These are phyloP conservation scores for Madurella fahalii DNA, from an alignment of 2,329 filamentous ascomycete species.

Conservation along the genomic window DNA sequence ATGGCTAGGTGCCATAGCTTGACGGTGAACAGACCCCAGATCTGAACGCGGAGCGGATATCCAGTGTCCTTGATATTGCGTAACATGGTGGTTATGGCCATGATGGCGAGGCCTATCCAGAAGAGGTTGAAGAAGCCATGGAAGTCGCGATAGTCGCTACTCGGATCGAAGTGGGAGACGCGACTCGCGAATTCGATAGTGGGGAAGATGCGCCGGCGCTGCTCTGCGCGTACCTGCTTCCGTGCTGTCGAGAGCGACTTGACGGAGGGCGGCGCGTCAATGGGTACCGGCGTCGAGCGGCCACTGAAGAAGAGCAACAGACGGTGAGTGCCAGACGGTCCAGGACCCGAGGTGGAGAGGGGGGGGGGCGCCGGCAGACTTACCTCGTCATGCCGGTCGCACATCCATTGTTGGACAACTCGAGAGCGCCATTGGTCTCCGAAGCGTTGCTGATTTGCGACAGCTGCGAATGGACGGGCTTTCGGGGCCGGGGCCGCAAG, in stretches of 20 bases:
- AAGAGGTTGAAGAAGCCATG: slow-evolving; percentile 97
- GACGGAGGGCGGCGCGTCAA: slow-evolving; percentile 88
- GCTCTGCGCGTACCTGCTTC: slow-evolving; percentile 76
- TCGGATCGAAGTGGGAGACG: slow-evolving; percentile 91
- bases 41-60: slow-evolving; percentile 75
- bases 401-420: slow-evolving; percentile 33
- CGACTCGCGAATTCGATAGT: slow-evolving; percentile 87
- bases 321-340: not conserved
- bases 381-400: slow-evolving; percentile 46
- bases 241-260: slow-evolving; percentile 81
- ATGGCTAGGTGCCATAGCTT: slow-evolving; percentile 85
- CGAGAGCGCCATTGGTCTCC: slow-evolving; percentile 35
- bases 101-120: slow-evolving; percentile 94
- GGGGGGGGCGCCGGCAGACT: not conserved
- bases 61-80: slow-evolving; percentile 94
- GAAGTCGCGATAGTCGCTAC: slow-evolving; percentile 89
- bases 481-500: slow-evolving; percentile 47
- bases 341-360: too few relatives aligned
- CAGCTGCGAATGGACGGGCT: slow-evolving; percentile 47
- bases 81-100: slow-evolving; percentile 92
- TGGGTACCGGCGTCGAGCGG: slow-evolving; percentile 74
- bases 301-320: slow-evolving; percentile 51
- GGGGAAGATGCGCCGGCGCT: slow-evolving; percentile 81
- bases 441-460: slow-evolving; percentile 40
- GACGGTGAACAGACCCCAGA: slow-evolving; percentile 82